These are phyloP conservation scores for Dioscorea alata DNA, from an alignment of 106 monocot species.

Conservation along the genomic window DNA sequence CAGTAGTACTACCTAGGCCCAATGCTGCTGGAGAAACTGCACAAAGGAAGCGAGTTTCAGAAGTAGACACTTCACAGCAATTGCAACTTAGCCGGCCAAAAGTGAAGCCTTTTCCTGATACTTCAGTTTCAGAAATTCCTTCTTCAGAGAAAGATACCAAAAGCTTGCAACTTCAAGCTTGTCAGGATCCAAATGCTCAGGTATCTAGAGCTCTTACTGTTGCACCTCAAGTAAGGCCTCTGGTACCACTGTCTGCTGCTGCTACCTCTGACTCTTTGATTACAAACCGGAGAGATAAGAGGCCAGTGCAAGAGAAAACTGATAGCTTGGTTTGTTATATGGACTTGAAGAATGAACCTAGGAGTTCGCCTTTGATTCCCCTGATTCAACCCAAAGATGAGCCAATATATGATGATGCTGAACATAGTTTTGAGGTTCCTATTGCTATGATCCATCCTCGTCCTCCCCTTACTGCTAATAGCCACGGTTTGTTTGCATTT, in stretches of 20 bases:
- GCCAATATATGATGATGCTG: background rate
- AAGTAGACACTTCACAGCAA: too few relatives aligned
- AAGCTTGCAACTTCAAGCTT: constrained; percentile 1
- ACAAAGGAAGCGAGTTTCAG: constrained; percentile 13
- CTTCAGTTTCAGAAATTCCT: background rate
- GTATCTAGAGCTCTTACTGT: constrained; percentile 1
- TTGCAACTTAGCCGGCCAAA: too few relatives aligned
- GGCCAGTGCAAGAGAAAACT: constrained; percentile 1
- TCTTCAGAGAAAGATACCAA: background rate
- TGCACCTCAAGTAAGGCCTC: background rate
- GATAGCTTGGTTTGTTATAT: background rate
- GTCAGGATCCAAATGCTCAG: background rate
- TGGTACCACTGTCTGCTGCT: background rate
- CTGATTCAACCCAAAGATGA: background rate
- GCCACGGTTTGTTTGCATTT: constrained; percentile 6
- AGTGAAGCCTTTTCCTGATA: too few relatives aligned
- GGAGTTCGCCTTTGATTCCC: background rate
- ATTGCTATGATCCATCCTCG: constrained; percentile 19
- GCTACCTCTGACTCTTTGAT: background rate
- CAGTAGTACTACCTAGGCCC: background rate
- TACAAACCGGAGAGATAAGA: constrained; percentile 9
- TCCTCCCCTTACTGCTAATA: background rate
- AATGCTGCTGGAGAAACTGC: constrained; percentile 3
- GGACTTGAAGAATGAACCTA: background rate
- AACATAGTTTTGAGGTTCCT: constrained; percentile 13